Evolutionary conservation across 1,139 yeast species (phyloP).

Genomic region (Taphrina flavorubra): DNA sequence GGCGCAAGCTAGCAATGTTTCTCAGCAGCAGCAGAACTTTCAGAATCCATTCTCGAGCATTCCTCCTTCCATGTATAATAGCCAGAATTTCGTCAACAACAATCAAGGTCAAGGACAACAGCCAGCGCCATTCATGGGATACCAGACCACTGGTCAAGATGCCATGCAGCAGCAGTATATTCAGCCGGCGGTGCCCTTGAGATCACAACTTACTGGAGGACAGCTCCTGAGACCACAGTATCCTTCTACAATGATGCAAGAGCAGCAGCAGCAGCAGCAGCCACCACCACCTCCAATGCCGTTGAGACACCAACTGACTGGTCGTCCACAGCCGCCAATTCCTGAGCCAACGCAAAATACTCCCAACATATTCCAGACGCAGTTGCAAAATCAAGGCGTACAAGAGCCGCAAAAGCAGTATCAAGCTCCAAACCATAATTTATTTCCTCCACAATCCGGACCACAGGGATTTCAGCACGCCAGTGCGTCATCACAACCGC

Average conservation of each 20-base stretch:
- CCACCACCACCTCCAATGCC: conserved; percentile 43
- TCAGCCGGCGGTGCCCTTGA: conserved; percentile 45
- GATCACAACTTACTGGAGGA: conserved; percentile 49
- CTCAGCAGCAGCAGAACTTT: conserved; percentile 51
- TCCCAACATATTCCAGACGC: conserved; percentile 21
- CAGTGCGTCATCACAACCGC: conserved; percentile 30
- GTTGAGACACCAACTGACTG: conserved; percentile 47
- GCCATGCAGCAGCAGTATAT: conserved; percentile 39
- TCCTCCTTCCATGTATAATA: conserved; percentile 36
- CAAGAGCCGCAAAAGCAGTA: conserved; percentile 46
- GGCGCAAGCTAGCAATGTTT: conserved; percentile 53
- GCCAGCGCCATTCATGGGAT: conserved; percentile 36
- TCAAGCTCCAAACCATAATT: conserved; percentile 43
- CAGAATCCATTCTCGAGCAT: conserved; percentile 44
- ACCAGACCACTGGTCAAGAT: conserved; percentile 21
- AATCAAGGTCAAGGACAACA: conserved; percentile 40
- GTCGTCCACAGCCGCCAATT: conserved; percentile 47
- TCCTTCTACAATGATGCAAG: conserved; percentile 47
- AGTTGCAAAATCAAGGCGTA: conserved; percentile 28
- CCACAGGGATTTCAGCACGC: not conserved
- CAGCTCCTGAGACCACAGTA: conserved; percentile 47
- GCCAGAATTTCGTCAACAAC: conserved; percentile 43
- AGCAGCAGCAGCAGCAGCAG: conserved; percentile 43
- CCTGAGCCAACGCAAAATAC: conserved; percentile 41
- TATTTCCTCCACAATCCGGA: not conserved